Evolutionary conservation across 176 grass and related monocot genomes (phyloP).

Genomic region (Cenchrus purpureus): DNA sequence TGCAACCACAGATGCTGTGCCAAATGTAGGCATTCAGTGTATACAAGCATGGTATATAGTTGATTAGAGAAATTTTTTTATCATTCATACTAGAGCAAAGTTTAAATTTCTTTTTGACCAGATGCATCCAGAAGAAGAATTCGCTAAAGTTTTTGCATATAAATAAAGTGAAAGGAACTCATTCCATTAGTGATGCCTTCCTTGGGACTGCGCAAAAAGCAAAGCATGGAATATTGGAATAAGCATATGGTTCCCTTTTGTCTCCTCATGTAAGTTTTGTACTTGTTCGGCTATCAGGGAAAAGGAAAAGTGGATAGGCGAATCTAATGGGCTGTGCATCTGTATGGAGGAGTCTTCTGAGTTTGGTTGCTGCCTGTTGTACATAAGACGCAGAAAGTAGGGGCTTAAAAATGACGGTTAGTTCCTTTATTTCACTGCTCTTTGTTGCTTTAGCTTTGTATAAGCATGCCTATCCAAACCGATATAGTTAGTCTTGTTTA

Average conservation of each 20-base stretch:
- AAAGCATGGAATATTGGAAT: slow-evolving; percentile 81
- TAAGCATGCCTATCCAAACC: background rate
- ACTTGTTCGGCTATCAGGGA: slow-evolving; percentile 80
- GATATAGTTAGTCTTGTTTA: slow-evolving; percentile 22
- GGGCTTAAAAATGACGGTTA: slow-evolving; percentile 46
- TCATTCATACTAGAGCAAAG: slow-evolving; percentile 41
- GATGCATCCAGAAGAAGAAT: slow-evolving; percentile 84
- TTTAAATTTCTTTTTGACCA: slow-evolving; percentile 76
- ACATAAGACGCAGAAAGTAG: slow-evolving; percentile 41
- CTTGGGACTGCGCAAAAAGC: slow-evolving; percentile 80
- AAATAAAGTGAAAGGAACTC: slow-evolving; percentile 72
- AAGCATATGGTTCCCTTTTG: slow-evolving; percentile 92
- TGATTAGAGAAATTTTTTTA: slow-evolving; percentile 47
- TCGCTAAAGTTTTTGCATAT: slow-evolving; percentile 55
- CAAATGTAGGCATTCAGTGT: slow-evolving; percentile 37
- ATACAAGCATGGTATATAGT: slow-evolving; percentile 35
- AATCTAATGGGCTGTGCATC: slow-evolving; percentile 53
- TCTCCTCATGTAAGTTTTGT: slow-evolving; percentile 93
- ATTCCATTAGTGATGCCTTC: slow-evolving; percentile 79
- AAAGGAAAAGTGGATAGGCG: slow-evolving; percentile 66
- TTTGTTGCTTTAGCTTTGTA: slow-evolving; percentile 43
- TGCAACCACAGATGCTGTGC: slow-evolving; percentile 37
- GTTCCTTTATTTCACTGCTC: slow-evolving; percentile 43
- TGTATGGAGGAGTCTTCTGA: slow-evolving; percentile 36
- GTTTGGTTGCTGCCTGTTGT: slow-evolving; percentile 45